These are phyloP conservation scores for Pythium coloratum DNA, from an alignment of 352 stramenopile species.

Conservation along the genomic window DNA sequence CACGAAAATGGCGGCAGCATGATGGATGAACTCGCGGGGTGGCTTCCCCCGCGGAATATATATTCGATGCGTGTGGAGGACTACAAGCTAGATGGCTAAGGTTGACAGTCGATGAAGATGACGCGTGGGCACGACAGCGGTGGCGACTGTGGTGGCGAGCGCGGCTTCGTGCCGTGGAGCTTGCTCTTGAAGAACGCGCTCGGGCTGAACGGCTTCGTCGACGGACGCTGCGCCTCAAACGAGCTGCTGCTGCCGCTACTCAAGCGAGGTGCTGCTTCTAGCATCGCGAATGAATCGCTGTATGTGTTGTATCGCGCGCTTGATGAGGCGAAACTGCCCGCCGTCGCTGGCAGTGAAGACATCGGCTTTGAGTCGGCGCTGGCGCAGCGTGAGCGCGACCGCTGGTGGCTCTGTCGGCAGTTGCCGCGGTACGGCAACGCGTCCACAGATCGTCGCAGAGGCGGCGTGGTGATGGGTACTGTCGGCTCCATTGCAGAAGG, in stretches of 20 bases:
- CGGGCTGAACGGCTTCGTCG: conserved; percentile 10
- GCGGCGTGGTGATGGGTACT: not conserved
- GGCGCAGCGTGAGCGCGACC: not conserved
- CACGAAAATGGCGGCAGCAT: not conserved
- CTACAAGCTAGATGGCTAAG: not conserved
- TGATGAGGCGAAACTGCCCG: not conserved
- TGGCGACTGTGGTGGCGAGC: not conserved
- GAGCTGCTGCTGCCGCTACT: not conserved
- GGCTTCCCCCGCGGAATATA: not conserved
- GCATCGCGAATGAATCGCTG: not conserved
- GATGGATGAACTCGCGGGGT: not conserved
- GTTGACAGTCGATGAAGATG: conserved; percentile 26
- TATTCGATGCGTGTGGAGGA: not conserved
- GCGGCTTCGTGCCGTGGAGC: not conserved
- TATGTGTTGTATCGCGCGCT: not conserved
- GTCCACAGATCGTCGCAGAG: not conserved
- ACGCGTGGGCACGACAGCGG: conserved; percentile 9
- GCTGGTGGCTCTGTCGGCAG: conserved; percentile 6
- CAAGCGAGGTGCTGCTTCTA: not conserved
- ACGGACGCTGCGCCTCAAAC: not conserved
- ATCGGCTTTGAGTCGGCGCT: not conserved
- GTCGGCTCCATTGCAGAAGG: not conserved
- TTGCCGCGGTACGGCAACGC: conserved; percentile 5
- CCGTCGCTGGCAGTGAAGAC: not conserved
- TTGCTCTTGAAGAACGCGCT: conserved; percentile 6